phyloP scores from a whole-genome alignment of 495 filamentous ascomycete species.

The Penicillium parvum region DNA sequence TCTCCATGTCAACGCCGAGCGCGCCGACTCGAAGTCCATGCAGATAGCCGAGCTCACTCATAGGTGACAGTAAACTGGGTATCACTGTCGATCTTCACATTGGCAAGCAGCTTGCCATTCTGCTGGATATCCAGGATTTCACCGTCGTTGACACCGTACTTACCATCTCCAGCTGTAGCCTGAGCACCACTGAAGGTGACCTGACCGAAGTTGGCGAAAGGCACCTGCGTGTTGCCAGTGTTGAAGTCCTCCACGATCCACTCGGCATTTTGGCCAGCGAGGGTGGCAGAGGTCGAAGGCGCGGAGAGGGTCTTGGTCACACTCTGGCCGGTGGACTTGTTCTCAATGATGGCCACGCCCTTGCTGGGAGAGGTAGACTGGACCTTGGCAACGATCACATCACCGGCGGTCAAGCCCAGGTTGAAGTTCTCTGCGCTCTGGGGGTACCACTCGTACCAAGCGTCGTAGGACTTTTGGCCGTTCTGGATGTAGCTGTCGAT shows the following conservation, averaged over 20 bases:
- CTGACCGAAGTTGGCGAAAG: conserved; percentile 50
- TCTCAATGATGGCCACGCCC: conserved; percentile 54
- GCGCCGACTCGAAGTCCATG: conserved; percentile 6
- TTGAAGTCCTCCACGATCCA: conserved; percentile 66
- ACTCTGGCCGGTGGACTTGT: conserved; percentile 49
- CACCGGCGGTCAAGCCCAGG: conserved; percentile 49
- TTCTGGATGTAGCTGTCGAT: conserved; percentile 51
- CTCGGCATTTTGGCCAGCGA: conserved; percentile 51
- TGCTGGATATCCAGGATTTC: conserved; percentile 51
- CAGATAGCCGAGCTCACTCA: conserved; percentile 4
- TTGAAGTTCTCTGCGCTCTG: conserved; percentile 53
- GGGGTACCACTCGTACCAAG: conserved; percentile 67
- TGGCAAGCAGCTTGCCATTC: conserved; percentile 43
- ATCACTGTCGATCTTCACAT: conserved; percentile 37
- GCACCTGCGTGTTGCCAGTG: conserved; percentile 40
- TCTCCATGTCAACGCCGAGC: conserved; percentile 4
- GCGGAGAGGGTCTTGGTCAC: conserved; percentile 49
- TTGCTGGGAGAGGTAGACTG: conserved; percentile 40
- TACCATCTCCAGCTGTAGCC: conserved; percentile 28
- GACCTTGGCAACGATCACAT: conserved; percentile 53
- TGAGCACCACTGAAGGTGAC: conserved; percentile 47
- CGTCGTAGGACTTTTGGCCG: conserved; percentile 39
- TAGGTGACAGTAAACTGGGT: conserved; percentile 34
- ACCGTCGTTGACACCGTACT: conserved; percentile 36
- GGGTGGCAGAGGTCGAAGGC: conserved; percentile 28